These are phyloP conservation scores for Geoglossum glabrum DNA, from an alignment of 495 filamentous ascomycete genomes.

Conservation along the genomic window DNA sequence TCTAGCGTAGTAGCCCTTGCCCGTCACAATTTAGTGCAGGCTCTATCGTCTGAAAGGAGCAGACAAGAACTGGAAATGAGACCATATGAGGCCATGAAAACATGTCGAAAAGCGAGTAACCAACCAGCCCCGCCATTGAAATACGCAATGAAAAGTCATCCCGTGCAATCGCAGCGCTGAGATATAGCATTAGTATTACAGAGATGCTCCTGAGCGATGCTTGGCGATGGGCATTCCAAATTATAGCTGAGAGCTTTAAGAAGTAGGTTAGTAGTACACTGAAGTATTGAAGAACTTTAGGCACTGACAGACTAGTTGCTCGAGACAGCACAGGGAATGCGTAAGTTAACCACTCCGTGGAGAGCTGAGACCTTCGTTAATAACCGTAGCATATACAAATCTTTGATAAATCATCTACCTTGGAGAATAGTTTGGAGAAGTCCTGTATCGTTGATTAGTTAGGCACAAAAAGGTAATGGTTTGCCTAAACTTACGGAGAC, in stretches of 20 bases:
- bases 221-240: neutral
- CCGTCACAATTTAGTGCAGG: conserved; percentile 1
- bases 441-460: neutral
- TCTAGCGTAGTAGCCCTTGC: neutral
- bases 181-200: neutral
- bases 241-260: neutral
- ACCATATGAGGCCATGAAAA: neutral
- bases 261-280: neutral
- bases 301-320: neutral
- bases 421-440: conserved; percentile 7
- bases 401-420: neutral
- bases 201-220: neutral
- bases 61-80: neutral
- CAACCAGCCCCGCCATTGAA: conserved; percentile 1
- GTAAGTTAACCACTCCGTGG: conserved; percentile 1
- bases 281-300: neutral
- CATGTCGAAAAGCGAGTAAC: conserved; percentile 1
- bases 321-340: neutral
- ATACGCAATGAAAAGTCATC: neutral
- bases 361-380: neutral
- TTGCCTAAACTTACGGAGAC: conserved; percentile 20
- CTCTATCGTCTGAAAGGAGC: neutral
- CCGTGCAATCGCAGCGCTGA: neutral
- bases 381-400: neutral
- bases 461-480: neutral